Base-by-base conservation (phyloP, 495 filamentous ascomycete genomes). In the Durotheca rogersii region DNA sequence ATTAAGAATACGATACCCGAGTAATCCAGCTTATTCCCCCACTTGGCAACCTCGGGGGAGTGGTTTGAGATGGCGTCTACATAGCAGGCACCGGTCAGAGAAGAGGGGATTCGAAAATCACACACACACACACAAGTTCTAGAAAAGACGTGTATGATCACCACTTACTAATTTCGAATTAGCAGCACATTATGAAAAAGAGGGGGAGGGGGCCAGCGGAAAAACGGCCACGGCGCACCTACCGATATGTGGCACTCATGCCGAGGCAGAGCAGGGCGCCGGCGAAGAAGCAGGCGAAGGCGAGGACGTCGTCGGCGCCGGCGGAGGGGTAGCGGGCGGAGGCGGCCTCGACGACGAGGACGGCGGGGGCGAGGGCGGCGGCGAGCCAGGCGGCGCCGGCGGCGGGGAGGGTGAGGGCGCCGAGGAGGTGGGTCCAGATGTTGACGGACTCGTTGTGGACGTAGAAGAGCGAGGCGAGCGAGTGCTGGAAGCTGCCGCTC, bases 401-500 rank as follows among this genome's bases (percentile, higher is more conserved):
- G 11, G 72, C 51, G 14, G 75, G 51, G 47, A 81, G 79, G 14
- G 64, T 23, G 4, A 84, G 38, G 10, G 83, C 72, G 36, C 84
- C 85, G 15, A 93, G 56, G 4, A 96, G 78, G 68, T 97, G 92
- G 1, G 87, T 82, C 70, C 90, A 95, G 62, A 96, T 92, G 68
- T 97, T 97, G 51, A 97, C 86, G n/a, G 81, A 82, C 67, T 97
- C 90, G 70, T 96, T 97, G 72, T 97, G 73, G 44, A 74, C 51
- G 56, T 68, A 64, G 50, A 56, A 50, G 15, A 73, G 54, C 54
- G 60, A 61, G 27, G 33, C 12, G 19, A 76, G 53, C 11, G 69
- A 73, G n/a, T 27, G 16, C 21, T 31, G 32, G 60, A 69, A 67
- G 56, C 62, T 67, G 62, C 72, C 60, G 60, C 61, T 66, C 6